Percentiles rank a stretch among this genome's conserved stretches.
These are phyloP conservation scores for Medicago arabica DNA, from an alignment of 306 rosid genomes.

Conservation along the genomic window DNA sequence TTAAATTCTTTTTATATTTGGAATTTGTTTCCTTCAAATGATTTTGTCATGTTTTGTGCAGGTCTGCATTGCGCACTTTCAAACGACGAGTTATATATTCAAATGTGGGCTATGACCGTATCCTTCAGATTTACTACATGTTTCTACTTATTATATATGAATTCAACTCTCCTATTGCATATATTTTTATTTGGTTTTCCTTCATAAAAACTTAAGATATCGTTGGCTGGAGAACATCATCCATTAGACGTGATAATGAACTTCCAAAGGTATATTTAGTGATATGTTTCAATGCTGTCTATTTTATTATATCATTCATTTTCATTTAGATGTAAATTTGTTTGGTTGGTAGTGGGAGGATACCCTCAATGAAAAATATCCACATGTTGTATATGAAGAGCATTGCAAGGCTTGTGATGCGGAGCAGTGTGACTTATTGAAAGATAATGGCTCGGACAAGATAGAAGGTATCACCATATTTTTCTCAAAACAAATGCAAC, in stretches of 20 bases:
- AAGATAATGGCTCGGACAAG: conserved; percentile 60
- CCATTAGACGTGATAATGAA: conserved; percentile 76
- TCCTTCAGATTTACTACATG: conserved; percentile 51
- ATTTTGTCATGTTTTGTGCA: conserved; percentile 50
- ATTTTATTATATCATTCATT: conserved; percentile 27
- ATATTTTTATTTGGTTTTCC: conserved; percentile 47
- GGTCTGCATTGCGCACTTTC: conserved; percentile 86
- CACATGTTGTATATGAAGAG: conserved; percentile 92
- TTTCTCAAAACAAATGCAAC: neutral
- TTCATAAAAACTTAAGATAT: conserved; percentile 64
- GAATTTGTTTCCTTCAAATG: conserved; percentile 30
- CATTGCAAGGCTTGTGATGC: conserved; percentile 83
- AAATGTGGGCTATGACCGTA: conserved; percentile 92
- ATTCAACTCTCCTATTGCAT: conserved; percentile 16
- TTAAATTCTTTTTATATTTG: conserved; percentile 11
- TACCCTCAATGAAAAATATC: conserved; percentile 78
- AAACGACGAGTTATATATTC: conserved; percentile 81
- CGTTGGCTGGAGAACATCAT: conserved; percentile 99
- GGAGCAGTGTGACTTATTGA: conserved; percentile 61
- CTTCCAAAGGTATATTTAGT: conserved; percentile 77
- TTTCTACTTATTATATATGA: conserved; percentile 3
- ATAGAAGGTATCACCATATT: conserved; percentile 68
- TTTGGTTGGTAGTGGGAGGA: conserved; percentile 80
- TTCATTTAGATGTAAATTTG: conserved; percentile 8
- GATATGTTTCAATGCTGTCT: conserved; percentile 39